Base-by-base conservation (phyloP, 2,329 filamentous ascomycete genomes). In the Pseudogymnoascus sp. region DNA sequence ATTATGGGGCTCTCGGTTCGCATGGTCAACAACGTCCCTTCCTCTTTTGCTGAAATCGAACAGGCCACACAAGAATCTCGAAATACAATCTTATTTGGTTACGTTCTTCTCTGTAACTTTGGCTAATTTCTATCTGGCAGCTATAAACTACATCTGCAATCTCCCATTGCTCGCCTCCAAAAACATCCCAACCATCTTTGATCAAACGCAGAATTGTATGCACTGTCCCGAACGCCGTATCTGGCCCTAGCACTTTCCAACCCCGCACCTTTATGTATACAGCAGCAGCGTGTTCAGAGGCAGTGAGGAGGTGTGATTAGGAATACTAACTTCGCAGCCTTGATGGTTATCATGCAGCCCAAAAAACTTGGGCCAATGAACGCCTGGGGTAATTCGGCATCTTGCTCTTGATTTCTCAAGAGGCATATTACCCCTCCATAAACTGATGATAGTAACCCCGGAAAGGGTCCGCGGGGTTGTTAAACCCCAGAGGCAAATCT, bases 291-390 rank as follows among this genome's bases (percentile, higher is more conserved):
- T 34, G 50, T 56, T 18, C 10, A 34, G 28, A 56, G 28, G 28
- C 50, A 34, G 16, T 56, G n/a, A 34, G 25, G 25, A 36, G n/a
- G 25, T 21, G 50, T 56, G 50, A 56, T 18, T 56, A 56, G 28
- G 50, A 56, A 56, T 56, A 56, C 50, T 56, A 56, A 56, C 50
- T 56, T 56, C 50, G 50, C 28, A 56, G n/a, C 28, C 50, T 14
- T n/a, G 50, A 36, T 56, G 28, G 36, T 21, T 56, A 21, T 56
- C 50, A 56, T 18, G 50, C 21, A 11, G n/a, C 50, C 50, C 50
- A 56, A 56, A 56, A 36, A 56, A 56, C 50, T 56, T 36, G 50
- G 50, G 50, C 3, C 28, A 34, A 36, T 56, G 50, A 56, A 34
- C 28, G 50, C 50, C 50, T 34, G 50, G 28, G 28, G 10, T 34